phyloP scores from a whole-genome alignment of 306 rosid genomes.

The Vigna nakashimae region DNA sequence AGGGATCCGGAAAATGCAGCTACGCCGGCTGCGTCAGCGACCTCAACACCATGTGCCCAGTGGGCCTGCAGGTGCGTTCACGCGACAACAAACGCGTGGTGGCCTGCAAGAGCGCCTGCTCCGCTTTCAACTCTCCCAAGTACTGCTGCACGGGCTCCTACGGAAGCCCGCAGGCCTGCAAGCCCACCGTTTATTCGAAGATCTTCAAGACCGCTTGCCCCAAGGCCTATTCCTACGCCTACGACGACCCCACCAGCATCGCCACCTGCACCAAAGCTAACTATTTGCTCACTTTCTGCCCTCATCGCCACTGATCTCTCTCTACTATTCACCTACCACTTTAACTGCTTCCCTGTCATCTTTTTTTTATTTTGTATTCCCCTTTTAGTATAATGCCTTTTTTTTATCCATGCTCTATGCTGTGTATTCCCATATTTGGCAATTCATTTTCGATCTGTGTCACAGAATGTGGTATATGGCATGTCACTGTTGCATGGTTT shows the following conservation, averaged over 20 bases:
- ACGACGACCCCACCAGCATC: slow-evolving; percentile 95
- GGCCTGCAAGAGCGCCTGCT: slow-evolving; percentile 90
- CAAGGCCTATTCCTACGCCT: slow-evolving; percentile 87
- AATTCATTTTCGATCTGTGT: background rate
- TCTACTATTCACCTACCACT: background rate
- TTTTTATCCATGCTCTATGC: background rate
- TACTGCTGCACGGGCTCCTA: slow-evolving; percentile 88
- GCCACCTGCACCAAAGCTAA: slow-evolving; percentile 80
- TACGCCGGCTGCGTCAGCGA: slow-evolving; percentile 91
- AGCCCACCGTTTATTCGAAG: slow-evolving; percentile 85
- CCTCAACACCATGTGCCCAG: slow-evolving; percentile 89
- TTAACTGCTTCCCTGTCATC: background rate
- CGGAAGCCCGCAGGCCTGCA: slow-evolving; percentile 85
- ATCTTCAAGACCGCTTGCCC: slow-evolving; percentile 95
- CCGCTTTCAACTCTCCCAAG: slow-evolving; percentile 80
- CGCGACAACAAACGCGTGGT: slow-evolving; percentile 65
- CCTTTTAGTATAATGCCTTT: background rate
- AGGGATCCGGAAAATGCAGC: slow-evolving; percentile 88
- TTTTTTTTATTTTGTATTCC: background rate
- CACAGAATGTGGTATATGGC: background rate
- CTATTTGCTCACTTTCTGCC: slow-evolving; percentile 86
- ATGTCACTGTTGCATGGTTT: too few species aligned
- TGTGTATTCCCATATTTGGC: background rate
- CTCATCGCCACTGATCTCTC: slow-evolving; percentile 37
- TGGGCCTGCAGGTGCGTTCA: slow-evolving; percentile 82